Evolutionary conservation across 805 yeast genomes (phyloP).

Genomic region (Hanseniaspora thailandica): DNA sequence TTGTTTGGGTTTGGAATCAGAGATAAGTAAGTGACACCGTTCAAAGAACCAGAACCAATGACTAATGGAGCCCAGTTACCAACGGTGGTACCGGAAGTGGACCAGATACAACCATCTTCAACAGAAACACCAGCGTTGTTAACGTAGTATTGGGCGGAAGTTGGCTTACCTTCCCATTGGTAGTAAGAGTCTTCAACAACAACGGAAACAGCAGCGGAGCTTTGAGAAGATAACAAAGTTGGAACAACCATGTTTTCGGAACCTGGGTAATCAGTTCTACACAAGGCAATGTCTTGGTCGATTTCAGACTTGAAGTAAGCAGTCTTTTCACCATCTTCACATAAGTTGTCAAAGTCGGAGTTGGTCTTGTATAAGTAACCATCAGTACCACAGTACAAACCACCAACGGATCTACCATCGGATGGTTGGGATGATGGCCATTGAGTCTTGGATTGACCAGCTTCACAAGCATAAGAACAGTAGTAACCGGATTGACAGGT

Average conservation of each 20-base stretch:
- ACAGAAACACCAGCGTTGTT: slow-evolving; percentile 64
- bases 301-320: slow-evolving; percentile 46
- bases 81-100: slow-evolving; percentile 42
- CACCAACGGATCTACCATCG: slow-evolving; percentile 62
- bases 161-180: slow-evolving; percentile 49
- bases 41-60: slow-evolving; percentile 61
- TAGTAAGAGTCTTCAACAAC: slow-evolving; percentile 51
- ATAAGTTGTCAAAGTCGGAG: slow-evolving; percentile 39
- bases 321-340: slow-evolving; percentile 51
- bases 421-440: slow-evolving; percentile 61
- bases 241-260: slow-evolving; percentile 72
- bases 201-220: slow-evolving; percentile 39
- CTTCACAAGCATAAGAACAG: slow-evolving; percentile 68
- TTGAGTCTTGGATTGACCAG: slow-evolving; percentile 74
- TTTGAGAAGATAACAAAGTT: slow-evolving; percentile 41
- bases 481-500: slow-evolving; percentile 56
- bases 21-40: slow-evolving; percentile 53
- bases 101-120: slow-evolving; percentile 66
- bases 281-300: slow-evolving; percentile 45
- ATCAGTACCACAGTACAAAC: slow-evolving; percentile 44
- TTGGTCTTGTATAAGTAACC: slow-evolving; percentile 56
- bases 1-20: slow-evolving; percentile 73
- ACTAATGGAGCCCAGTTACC: slow-evolving; percentile 78
- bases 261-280: slow-evolving; percentile 76
- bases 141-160: slow-evolving; percentile 65